Conservation (phyloP, 768 basidiomycete species). For the Tricholoma sp. region DNA sequence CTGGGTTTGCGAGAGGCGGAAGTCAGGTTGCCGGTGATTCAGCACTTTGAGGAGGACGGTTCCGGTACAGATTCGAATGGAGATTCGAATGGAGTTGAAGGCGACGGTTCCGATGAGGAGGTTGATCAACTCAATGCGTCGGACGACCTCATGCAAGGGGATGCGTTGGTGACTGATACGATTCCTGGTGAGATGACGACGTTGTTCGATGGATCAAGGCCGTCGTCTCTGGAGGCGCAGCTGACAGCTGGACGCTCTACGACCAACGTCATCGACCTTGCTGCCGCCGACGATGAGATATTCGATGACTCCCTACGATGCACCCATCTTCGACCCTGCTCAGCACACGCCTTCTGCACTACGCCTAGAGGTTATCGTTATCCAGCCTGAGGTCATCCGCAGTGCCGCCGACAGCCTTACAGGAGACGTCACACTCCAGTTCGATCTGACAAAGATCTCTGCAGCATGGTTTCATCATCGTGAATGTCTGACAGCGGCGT, state of each 20-base stretch:
- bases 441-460: slow-evolving; percentile 29
- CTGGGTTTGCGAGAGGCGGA: too few species aligned
- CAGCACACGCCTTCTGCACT: slow-evolving; percentile 10
- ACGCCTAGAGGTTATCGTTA: slow-evolving; percentile 14
- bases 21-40: slow-evolving; percentile 24
- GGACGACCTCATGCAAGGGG: not conserved
- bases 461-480: slow-evolving; percentile 15
- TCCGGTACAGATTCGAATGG: too few species aligned
- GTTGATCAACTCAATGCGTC: not conserved
- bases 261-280: too few species aligned
- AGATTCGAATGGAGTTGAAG: too few species aligned
- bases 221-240: slow-evolving; percentile 10
- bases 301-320: slow-evolving; percentile 16
- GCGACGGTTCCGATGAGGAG: too few species aligned
- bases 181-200: not conserved
- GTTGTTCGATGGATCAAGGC: not conserved
- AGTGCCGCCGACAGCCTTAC: slow-evolving; percentile 15
- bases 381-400: slow-evolving; percentile 39
- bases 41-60: slow-evolving; percentile 16
- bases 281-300: slow-evolving; percentile 13
- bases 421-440: slow-evolving; percentile 24
- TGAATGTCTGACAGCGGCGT: not conserved
- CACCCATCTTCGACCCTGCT: slow-evolving; percentile 11
- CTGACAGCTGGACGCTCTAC: not conserved
- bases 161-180: not conserved